Percentiles rank a stretch among this genome's conserved stretches.
phyloP scores from a whole-genome alignment of 1,284 basidiomycete species.

The Boletellus deceptivus region DNA sequence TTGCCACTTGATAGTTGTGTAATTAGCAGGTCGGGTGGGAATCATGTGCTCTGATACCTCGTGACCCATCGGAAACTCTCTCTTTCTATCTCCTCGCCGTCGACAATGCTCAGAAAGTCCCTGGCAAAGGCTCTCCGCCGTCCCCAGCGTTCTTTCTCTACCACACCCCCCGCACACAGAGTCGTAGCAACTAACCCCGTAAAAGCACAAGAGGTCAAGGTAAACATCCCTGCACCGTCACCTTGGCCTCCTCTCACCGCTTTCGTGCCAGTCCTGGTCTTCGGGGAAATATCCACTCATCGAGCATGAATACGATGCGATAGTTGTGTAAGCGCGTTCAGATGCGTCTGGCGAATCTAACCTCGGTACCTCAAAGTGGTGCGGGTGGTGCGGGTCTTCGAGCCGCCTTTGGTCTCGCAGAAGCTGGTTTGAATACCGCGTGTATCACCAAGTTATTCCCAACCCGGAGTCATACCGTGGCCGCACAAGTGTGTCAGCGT shows the following conservation, averaged over 20 bases:
- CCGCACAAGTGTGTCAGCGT: slow-evolving; percentile 78
- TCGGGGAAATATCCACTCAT: slow-evolving; percentile 92
- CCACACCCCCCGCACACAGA: slow-evolving; percentile 54
- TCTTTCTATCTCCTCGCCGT: background rate
- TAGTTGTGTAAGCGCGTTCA: slow-evolving; percentile 80
- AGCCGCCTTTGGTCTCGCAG: slow-evolving; percentile 98
- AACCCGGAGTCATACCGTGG: slow-evolving; percentile 98
- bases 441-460: slow-evolving; percentile 99
- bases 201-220: slow-evolving; percentile 83
- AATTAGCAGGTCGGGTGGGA: slow-evolving; percentile 16
- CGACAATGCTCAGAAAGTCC: slow-evolving; percentile 33
- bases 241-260: slow-evolving; percentile 12
- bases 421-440: slow-evolving; percentile 97
- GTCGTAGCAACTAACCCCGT: slow-evolving; percentile 77
- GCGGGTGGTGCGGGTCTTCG: slow-evolving; percentile 98
- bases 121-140: slow-evolving; percentile 46
- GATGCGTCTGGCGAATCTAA: slow-evolving; percentile 9
- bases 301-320: slow-evolving; percentile 96
- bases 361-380: slow-evolving; percentile 55
- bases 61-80: slow-evolving; percentile 13
- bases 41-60: slow-evolving; percentile 20
- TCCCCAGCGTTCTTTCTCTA: slow-evolving; percentile 58
- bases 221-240: slow-evolving; percentile 29
- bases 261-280: slow-evolving; percentile 57
- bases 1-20: slow-evolving; percentile 1